Evolutionary conservation across 129 eudicot species (phyloP).

Genomic region (Saposhnikovia divaricata): DNA sequence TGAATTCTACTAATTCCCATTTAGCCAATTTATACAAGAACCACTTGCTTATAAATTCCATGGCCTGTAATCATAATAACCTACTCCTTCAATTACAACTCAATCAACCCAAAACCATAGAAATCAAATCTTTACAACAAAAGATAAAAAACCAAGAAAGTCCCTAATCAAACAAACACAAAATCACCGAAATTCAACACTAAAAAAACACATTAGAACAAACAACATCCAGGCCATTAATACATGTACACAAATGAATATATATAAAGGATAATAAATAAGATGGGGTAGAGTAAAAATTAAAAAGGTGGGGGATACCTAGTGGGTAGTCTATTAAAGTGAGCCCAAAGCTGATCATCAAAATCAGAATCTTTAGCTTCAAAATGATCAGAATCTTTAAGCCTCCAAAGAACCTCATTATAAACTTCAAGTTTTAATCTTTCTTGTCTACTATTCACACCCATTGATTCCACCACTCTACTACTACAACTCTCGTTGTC

Average conservation of each 20-base stretch:
- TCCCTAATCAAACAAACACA: neutral
- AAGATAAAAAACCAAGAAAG: neutral
- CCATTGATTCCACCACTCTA: conserved; percentile 48
- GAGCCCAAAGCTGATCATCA: conserved; percentile 86
- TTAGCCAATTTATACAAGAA: neutral
- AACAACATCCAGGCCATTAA: neutral
- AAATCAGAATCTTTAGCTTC: conserved; percentile 63
- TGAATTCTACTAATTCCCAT: neutral
- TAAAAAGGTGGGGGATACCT: conserved; percentile 28
- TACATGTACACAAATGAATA: neutral
- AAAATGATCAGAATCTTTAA: conserved; percentile 44
- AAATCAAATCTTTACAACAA: neutral
- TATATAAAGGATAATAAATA: neutral
- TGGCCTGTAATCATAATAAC: neutral
- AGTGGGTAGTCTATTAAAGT: conserved; percentile 81
- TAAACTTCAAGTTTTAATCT: conserved; percentile 75
- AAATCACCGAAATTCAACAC: neutral
- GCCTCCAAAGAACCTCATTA: conserved; percentile 73
- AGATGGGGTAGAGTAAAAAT: neutral
- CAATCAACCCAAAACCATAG: neutral
- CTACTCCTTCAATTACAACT: neutral
- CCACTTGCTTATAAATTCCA: neutral
- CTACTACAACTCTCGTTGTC: conserved; percentile 70
- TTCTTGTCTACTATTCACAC: conserved; percentile 44
- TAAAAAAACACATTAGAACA: neutral